Evolutionary conservation across 768 basidiomycete species (phyloP).

Genomic region (Boletus rex-veris): DNA sequence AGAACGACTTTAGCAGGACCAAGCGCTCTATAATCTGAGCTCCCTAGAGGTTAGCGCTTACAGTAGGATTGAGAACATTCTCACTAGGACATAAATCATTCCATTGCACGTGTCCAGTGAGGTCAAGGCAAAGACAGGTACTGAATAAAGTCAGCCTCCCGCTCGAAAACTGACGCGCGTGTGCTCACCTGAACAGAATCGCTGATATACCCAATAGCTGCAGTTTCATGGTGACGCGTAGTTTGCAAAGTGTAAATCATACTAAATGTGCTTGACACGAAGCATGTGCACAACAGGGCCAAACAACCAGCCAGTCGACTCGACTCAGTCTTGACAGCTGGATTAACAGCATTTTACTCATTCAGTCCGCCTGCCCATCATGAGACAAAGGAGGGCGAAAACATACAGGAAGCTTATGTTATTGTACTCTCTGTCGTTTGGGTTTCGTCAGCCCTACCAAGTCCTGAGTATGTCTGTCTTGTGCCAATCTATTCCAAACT

Average conservation of each 20-base stretch:
- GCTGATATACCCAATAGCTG: slow-evolving; percentile 4
- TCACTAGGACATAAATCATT: slow-evolving; percentile 67
- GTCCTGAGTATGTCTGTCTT: slow-evolving; percentile 59
- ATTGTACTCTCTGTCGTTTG: slow-evolving; percentile 81
- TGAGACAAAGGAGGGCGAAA: slow-evolving; percentile 97
- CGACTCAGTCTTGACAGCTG: background rate
- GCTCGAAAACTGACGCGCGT: background rate
- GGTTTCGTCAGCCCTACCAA: slow-evolving; percentile 93
- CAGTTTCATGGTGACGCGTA: slow-evolving; percentile 16
- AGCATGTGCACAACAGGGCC: slow-evolving; percentile 18
- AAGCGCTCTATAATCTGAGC: slow-evolving; percentile 38
- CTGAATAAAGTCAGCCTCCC: slow-evolving; percentile 6
- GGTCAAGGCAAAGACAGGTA: slow-evolving; percentile 44
- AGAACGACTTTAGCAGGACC: slow-evolving; percentile 58
- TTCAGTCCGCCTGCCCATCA: slow-evolving; percentile 33
- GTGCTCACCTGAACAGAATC: slow-evolving; percentile 15
- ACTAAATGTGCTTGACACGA: background rate
- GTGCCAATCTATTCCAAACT: slow-evolving; percentile 1
- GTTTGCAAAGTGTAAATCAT: background rate
- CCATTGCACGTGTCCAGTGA: slow-evolving; percentile 64
- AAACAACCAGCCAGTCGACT: slow-evolving; percentile 18
- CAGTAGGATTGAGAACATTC: slow-evolving; percentile 11
- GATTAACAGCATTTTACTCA: too few relatives aligned
- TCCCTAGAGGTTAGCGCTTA: slow-evolving; percentile 3
- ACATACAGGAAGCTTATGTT: slow-evolving; percentile 93